phyloP scores from a whole-genome alignment of 1,139 yeast genomes.

The Pichia sp. region DNA sequence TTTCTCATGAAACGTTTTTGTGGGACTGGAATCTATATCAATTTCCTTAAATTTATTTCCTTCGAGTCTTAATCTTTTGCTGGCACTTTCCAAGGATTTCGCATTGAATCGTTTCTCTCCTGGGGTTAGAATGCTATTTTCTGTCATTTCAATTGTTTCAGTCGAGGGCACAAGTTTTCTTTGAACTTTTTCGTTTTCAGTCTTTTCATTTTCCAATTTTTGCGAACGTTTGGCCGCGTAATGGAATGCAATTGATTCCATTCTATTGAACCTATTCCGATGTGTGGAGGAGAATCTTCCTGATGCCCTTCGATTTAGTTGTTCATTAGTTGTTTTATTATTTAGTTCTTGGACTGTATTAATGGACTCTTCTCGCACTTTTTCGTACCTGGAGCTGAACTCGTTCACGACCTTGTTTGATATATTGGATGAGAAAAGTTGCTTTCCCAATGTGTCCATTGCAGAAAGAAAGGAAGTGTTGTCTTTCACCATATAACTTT shows the following conservation, averaged over 20 bases:
- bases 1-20: slow-evolving; percentile 24
- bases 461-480: slow-evolving; percentile 26
- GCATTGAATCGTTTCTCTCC: slow-evolving; percentile 25
- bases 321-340: slow-evolving; percentile 22
- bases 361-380: slow-evolving; percentile 28
- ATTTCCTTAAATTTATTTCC: slow-evolving; percentile 27
- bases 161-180: slow-evolving; percentile 12
- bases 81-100: slow-evolving; percentile 27
- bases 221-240: slow-evolving; percentile 27
- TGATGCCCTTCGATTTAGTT: slow-evolving; percentile 25
- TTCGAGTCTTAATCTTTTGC: slow-evolving; percentile 25
- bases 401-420: slow-evolving; percentile 32
- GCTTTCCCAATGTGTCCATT: slow-evolving; percentile 28
- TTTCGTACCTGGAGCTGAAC: slow-evolving; percentile 29
- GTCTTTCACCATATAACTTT: slow-evolving; percentile 29
- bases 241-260: slow-evolving; percentile 34
- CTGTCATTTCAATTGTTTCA: not conserved
- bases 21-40: slow-evolving; percentile 29
- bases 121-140: slow-evolving; percentile 17
- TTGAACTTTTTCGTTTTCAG: slow-evolving; percentile 4
- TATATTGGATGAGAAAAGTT: slow-evolving; percentile 30
- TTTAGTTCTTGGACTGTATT: slow-evolving; percentile 24
- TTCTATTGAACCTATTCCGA: slow-evolving; percentile 28
- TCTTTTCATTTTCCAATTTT: not conserved
- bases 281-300: slow-evolving; percentile 27